A percentile compares a stretch with the other conserved stretches of the same genome.
These are phyloP conservation scores for Fistulifera solaris DNA, from an alignment of 108 stramenopile species.

Conservation along the genomic window DNA sequence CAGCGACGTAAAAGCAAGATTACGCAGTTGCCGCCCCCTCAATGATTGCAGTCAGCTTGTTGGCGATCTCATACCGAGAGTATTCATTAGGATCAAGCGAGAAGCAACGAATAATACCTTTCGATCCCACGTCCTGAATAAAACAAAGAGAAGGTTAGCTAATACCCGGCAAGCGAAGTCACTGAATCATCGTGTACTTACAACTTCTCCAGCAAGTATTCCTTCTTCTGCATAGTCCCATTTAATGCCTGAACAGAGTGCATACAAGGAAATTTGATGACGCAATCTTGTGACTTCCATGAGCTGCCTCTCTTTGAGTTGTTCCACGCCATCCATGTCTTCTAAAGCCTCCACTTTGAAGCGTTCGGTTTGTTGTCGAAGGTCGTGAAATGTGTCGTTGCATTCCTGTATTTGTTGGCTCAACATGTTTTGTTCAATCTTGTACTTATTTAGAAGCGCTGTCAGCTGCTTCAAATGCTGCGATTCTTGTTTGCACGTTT, in stretches of 20 bases:
- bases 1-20: too few relatives aligned
- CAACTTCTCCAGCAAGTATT: not conserved
- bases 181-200: not conserved
- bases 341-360: constrained; percentile 8
- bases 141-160: not conserved
- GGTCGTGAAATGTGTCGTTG: not conserved
- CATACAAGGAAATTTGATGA: constrained; percentile 17
- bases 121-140: not conserved
- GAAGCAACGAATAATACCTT: not conserved
- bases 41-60: not conserved
- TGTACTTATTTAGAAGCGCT: not conserved
- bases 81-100: constrained; percentile 7
- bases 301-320: constrained; percentile 1
- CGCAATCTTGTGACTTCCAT: constrained; percentile 8
- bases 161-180: not conserved
- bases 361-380: not conserved
- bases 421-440: not conserved
- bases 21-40: not conserved
- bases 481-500: not conserved
- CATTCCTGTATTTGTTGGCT: constrained; percentile 3
- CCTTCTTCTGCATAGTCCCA: constrained; percentile 14
- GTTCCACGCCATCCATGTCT: constrained; percentile 8
- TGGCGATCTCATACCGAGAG: constrained; percentile 4
- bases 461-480: not conserved
- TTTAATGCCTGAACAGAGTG: constrained; percentile 11